Percentiles rank a stretch among this genome's conserved stretches.
Conservation (phyloP, 2,329 filamentous ascomycete species). For the Setomelanomma holmii region DNA sequence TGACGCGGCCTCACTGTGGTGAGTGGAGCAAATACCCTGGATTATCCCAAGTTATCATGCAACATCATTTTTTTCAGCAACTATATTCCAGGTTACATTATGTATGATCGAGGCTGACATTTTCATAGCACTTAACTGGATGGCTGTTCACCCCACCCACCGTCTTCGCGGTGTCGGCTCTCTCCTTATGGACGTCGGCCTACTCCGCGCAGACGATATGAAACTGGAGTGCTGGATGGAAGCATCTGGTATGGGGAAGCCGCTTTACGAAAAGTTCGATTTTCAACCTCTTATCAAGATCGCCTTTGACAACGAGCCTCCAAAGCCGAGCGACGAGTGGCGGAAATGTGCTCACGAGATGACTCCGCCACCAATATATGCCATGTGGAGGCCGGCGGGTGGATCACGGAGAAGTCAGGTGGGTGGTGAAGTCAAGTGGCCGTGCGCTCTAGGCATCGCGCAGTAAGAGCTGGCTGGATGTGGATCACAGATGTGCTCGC, state of each 20-base stretch:
- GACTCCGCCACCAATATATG: conserved; percentile 35
- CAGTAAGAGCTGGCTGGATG: too few relatives aligned
- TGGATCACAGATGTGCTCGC: too few relatives aligned
- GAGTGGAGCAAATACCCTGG: conserved; percentile 18
- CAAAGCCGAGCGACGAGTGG: conserved; percentile 39
- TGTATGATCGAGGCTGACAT: conserved; percentile 17
- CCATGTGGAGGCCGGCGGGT: conserved; percentile 44
- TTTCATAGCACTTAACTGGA: conserved; percentile 43
- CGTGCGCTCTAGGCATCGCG: conserved; percentile 28
- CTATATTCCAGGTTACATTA: too few relatives aligned
- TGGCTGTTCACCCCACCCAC: conserved; percentile 44
- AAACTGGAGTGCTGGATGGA: conserved; percentile 50
- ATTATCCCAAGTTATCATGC: too few relatives aligned
- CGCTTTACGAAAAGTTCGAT: conserved; percentile 45
- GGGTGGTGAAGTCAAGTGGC: conserved; percentile 24
- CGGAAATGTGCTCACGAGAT: conserved; percentile 42
- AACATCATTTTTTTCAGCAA: too few relatives aligned
- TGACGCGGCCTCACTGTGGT: conserved; percentile 45
- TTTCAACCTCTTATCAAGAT: conserved; percentile 39
- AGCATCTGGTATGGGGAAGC: conserved; percentile 44
- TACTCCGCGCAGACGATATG: conserved; percentile 41
- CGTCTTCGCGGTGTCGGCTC: conserved; percentile 47
- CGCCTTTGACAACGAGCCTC: conserved; percentile 36
- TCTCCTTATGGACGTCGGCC: conserved; percentile 45
- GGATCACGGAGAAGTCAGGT: conserved; percentile 21